A percentile compares a stretch with the other conserved stretches of the same genome.
Conservation (phyloP, 148 eudicot genomes). For the Rhododendron kiyosumense region DNA sequence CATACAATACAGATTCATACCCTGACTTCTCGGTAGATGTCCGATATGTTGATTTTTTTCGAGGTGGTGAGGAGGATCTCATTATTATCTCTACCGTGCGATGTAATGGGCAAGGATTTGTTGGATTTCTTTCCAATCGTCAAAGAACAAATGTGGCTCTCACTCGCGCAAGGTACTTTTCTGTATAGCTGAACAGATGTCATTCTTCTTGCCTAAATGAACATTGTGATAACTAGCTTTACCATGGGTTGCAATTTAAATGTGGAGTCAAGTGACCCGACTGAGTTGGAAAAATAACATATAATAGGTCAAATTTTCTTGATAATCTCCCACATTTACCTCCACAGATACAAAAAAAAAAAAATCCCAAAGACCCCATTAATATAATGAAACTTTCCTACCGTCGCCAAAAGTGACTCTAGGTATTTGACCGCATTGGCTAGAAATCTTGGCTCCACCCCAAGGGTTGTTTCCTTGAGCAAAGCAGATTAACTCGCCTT, state of each 20-base stretch:
- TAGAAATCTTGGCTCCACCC: neutral
- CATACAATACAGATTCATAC: neutral
- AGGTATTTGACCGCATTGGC: neutral
- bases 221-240: no score
- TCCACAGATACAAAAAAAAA: no score
- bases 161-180: conserved; percentile 59
- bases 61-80: neutral
- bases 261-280: no score
- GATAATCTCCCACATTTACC: no score
- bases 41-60: neutral
- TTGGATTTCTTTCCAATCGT: conserved; percentile 63
- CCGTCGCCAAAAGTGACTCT: neutral
- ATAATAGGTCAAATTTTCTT: no score
- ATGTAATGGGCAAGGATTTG: conserved; percentile 41
- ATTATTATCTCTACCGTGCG: conserved; percentile 66
- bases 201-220: no score
- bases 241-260: no score
- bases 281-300: no score
- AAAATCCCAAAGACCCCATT: no score
- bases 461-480: neutral
- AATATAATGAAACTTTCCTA: no score
- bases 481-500: neutral
- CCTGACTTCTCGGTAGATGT: neutral
- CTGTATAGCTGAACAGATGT: neutral
- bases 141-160: conserved; percentile 73